phyloP scores from a whole-genome alignment of 2,329 filamentous ascomycete genomes.

The Fusarium circinatum region DNA sequence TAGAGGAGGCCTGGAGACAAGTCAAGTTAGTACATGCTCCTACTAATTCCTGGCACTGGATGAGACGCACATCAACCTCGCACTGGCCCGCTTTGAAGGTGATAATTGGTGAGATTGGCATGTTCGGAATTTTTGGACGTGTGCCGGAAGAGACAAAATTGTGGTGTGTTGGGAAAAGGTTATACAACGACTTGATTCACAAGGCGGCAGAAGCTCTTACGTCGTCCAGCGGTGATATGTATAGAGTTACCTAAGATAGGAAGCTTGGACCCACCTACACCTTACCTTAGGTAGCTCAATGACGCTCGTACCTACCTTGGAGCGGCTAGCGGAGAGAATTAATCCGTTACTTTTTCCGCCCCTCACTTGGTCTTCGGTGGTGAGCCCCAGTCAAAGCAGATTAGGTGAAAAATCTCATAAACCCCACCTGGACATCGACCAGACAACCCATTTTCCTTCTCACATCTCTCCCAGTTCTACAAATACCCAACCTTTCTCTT shows the following conservation, averaged over 20 bases:
- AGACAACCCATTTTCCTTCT: slow-evolving; percentile 50
- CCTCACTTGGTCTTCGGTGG: slow-evolving; percentile 12
- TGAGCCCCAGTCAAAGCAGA: slow-evolving; percentile 41
- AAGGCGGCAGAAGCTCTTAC: slow-evolving; percentile 55
- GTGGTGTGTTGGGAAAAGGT: slow-evolving; percentile 10
- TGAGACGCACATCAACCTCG: slow-evolving; percentile 76
- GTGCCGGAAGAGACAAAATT: not conserved
- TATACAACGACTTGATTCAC: slow-evolving; percentile 21
- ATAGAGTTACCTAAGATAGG: slow-evolving; percentile 32
- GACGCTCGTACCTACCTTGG: not conserved
- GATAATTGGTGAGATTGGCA: slow-evolving; percentile 88
- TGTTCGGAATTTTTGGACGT: slow-evolving; percentile 50
- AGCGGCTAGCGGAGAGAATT: slow-evolving; percentile 12
- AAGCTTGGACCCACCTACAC: slow-evolving; percentile 2
- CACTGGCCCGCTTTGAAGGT: slow-evolving; percentile 97
- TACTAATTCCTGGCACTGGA: slow-evolving; percentile 1
- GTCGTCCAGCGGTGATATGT: slow-evolving; percentile 47
- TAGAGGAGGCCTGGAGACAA: slow-evolving; percentile 56
- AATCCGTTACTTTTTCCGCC: slow-evolving; percentile 17
- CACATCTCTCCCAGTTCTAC: slow-evolving; percentile 45
- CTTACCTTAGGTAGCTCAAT: slow-evolving; percentile 3
- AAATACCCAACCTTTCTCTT: slow-evolving; percentile 43
- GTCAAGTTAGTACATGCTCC: slow-evolving; percentile 32
- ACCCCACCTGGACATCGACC: slow-evolving; percentile 54
- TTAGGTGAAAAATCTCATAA: slow-evolving; percentile 53